phyloP scores from a whole-genome alignment of 2,329 filamentous ascomycete genomes.

The Fusarium heterosporum region DNA sequence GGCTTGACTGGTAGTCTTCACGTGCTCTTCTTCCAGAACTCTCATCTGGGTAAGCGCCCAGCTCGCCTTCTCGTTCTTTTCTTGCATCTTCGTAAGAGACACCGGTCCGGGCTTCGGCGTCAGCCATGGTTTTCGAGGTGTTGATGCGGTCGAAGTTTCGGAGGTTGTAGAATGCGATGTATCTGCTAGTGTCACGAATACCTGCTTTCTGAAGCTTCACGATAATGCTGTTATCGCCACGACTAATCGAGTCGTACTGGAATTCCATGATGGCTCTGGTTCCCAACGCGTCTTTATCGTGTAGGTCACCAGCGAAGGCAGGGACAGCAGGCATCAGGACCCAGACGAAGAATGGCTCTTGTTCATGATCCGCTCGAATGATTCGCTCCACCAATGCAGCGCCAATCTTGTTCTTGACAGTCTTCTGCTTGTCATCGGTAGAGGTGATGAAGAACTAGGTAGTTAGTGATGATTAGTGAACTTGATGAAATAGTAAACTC shows the following conservation, averaged over 20 bases:
- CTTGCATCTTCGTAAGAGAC: conserved; percentile 76
- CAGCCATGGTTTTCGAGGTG: conserved; percentile 69
- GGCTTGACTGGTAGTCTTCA: conserved; percentile 21
- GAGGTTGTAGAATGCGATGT: conserved; percentile 88
- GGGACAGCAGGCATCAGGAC: conserved; percentile 84
- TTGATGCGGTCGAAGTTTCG: conserved; percentile 89
- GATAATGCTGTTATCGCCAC: conserved; percentile 81
- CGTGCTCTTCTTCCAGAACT: conserved; percentile 38
- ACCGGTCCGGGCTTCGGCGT: conserved; percentile 71
- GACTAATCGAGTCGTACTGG: conserved; percentile 83
- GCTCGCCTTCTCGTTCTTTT: conserved; percentile 70
- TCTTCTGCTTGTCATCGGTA: conserved; percentile 75
- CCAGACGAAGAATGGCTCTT: conserved; percentile 78
- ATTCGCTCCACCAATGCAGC: conserved; percentile 83
- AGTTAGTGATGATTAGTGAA: conserved; percentile 4
- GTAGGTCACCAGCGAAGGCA: conserved; percentile 84
- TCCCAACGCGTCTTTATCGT: conserved; percentile 76
- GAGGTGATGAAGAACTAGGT: conserved; percentile 83
- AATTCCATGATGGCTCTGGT: conserved; percentile 91
- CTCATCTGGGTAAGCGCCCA: conserved; percentile 58
- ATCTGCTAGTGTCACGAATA: conserved; percentile 74
- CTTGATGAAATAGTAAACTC: accelerated
- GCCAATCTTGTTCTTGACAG: conserved; percentile 82
- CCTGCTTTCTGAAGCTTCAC: conserved; percentile 77
- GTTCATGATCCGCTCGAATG: conserved; percentile 73